Evolutionary conservation across 2,329 filamentous ascomycete species (phyloP).

Genomic region (Sclerotinia nivalis): DNA sequence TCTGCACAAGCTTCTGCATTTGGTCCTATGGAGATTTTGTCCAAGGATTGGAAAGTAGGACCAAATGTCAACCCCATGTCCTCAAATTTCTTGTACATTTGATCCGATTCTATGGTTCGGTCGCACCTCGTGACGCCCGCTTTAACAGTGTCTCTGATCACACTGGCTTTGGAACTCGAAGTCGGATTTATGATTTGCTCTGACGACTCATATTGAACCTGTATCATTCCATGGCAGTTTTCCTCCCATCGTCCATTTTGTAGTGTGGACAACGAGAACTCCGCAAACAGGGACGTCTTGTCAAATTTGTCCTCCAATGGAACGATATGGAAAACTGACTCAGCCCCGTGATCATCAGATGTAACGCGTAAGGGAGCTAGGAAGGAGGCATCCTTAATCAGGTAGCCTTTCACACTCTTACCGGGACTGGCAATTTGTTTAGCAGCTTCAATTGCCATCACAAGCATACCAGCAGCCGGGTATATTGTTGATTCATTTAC

Average conservation of each 20-base stretch:
- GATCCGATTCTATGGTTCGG: not conserved
- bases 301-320: not conserved
- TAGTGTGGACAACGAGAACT: not conserved
- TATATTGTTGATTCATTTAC: conserved; percentile 33
- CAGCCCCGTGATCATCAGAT: not conserved
- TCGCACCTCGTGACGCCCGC: not conserved
- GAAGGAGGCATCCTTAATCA: not conserved
- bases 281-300: not conserved
- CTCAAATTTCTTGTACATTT: not conserved
- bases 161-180: not conserved
- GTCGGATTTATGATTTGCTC: not conserved
- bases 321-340: not conserved
- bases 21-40: not conserved
- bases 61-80: not conserved
- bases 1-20: not conserved
- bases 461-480: conserved; percentile 39
- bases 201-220: not conserved
- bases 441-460: conserved; percentile 39
- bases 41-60: not conserved
- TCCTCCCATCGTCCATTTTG: not conserved
- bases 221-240: not conserved
- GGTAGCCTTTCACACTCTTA: not conserved
- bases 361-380: not conserved
- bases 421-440: conserved; percentile 24
- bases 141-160: not conserved